A percentile compares a stretch with the other conserved stretches of the same genome.
phyloP scores from a whole-genome alignment of 352 stramenopile species.

The Blastocystis sp. region DNA sequence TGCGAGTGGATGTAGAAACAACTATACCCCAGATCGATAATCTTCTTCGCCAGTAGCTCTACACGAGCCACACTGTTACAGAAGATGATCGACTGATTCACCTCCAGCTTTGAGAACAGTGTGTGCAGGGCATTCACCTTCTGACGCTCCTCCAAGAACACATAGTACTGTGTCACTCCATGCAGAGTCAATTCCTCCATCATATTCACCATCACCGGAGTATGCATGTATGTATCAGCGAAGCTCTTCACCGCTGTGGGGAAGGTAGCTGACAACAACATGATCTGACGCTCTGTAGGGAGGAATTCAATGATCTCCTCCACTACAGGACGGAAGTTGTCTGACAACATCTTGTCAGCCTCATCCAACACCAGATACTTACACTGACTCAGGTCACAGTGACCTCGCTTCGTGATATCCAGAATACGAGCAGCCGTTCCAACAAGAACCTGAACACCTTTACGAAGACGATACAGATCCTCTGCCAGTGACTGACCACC shows the following conservation, averaged over 20 bases:
- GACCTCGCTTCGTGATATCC: conserved; percentile 92
- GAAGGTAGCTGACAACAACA: conserved; percentile 98
- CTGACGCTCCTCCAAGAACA: conserved; percentile 95
- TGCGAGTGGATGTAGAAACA: conserved; percentile 99
- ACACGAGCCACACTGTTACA: conserved; percentile 98
- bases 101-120: conserved; percentile 95
- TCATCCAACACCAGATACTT: conserved; percentile 98
- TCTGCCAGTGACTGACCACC: conserved; percentile 95
- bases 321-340: conserved; percentile 92
- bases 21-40: conserved; percentile 95
- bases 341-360: conserved; percentile 95
- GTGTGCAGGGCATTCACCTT: conserved; percentile 99
- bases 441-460: conserved; percentile 96
- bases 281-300: conserved; percentile 89
- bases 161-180: conserved; percentile 98
- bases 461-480: conserved; percentile 99
- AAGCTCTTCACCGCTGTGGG: conserved; percentile 96
- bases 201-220: conserved; percentile 97
- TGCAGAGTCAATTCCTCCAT: conserved; percentile 98
- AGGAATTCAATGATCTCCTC: conserved; percentile 91
- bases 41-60: conserved; percentile 96
- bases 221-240: conserved; percentile 93
- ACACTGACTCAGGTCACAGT: conserved; percentile 89
- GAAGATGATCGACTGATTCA: conserved; percentile 99
- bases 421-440: conserved; percentile 94